These are phyloP conservation scores for Aaosphaeria pasadenensis DNA, from an alignment of 2,329 filamentous ascomycete species.

Conservation along the genomic window DNA sequence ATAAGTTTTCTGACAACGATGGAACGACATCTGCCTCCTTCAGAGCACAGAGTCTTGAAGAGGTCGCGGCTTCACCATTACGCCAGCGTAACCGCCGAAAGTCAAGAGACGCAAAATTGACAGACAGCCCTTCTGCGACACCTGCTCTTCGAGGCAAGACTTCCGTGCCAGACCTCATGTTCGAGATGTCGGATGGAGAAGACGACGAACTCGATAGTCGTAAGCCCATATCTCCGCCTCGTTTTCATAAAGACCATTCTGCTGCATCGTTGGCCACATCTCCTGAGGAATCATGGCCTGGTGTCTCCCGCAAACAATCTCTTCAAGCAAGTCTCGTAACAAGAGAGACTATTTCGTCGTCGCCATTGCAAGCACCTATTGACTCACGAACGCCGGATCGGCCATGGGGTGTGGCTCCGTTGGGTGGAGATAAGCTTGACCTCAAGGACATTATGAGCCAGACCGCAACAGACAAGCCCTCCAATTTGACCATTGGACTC, in stretches of 20 bases:
- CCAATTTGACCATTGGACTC: conserved; percentile 53
- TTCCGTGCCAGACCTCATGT: conserved; percentile 77
- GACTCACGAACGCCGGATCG: conserved; percentile 28
- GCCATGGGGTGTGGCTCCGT: conserved; percentile 53
- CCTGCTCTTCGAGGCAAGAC: conserved; percentile 67
- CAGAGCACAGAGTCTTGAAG: conserved; percentile 65
- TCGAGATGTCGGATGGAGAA: conserved; percentile 86
- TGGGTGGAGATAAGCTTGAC: conserved; percentile 64
- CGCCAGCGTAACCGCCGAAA: conserved; percentile 41
- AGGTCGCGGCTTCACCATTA: conserved; percentile 50
- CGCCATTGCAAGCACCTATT: conserved; percentile 9
- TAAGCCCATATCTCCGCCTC: conserved; percentile 20
- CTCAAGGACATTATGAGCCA: conserved; percentile 75
- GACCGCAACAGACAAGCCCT: conserved; percentile 49
- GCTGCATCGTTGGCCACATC: conserved; percentile 15
- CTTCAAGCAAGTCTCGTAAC: background rate
- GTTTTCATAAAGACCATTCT: conserved; percentile 13
- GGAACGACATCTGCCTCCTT: conserved; percentile 59
- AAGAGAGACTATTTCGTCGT: background rate
- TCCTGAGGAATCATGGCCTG: conserved; percentile 23
- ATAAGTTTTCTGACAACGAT: conserved; percentile 64
- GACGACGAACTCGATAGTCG: conserved; percentile 12
- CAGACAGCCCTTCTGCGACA: conserved; percentile 60
- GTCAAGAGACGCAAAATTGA: conserved; percentile 44
- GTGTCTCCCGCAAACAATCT: conserved; percentile 7